phyloP scores from a whole-genome alignment of 2,329 filamentous ascomycete genomes.

The Elsinoe arachidis region DNA sequence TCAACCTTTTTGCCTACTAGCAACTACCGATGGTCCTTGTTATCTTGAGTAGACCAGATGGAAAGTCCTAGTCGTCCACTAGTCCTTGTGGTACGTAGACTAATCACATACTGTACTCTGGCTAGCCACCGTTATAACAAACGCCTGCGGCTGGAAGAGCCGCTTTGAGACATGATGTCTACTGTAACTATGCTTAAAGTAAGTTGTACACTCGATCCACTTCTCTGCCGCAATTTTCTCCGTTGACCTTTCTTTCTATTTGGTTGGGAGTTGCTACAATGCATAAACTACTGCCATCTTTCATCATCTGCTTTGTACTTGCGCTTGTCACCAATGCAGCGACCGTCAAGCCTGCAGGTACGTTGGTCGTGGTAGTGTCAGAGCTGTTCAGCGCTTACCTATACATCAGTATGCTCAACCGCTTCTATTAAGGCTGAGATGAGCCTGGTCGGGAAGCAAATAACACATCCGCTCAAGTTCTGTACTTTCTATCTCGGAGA shows the following conservation, averaged over 20 bases:
- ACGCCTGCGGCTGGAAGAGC: background rate
- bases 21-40: background rate
- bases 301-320: conserved; percentile 4
- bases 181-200: background rate
- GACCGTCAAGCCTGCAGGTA: background rate
- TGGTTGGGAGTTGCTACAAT: background rate
- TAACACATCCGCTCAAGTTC: conserved; percentile 1
- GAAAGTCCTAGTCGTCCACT: background rate
- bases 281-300: background rate
- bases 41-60: background rate
- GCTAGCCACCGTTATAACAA: background rate
- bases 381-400: background rate
- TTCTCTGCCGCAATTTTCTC: background rate
- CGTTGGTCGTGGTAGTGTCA: background rate
- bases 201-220: background rate
- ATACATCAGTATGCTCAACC: background rate
- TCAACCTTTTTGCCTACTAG: background rate
- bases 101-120: background rate
- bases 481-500: conserved; percentile 3
- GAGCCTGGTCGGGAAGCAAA: background rate
- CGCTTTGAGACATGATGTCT: background rate
- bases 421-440: background rate
- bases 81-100: background rate
- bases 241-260: background rate
- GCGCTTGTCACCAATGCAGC: background rate